phyloP scores from a whole-genome alignment of 805 yeast species.

The Ogataea dorogensis region DNA sequence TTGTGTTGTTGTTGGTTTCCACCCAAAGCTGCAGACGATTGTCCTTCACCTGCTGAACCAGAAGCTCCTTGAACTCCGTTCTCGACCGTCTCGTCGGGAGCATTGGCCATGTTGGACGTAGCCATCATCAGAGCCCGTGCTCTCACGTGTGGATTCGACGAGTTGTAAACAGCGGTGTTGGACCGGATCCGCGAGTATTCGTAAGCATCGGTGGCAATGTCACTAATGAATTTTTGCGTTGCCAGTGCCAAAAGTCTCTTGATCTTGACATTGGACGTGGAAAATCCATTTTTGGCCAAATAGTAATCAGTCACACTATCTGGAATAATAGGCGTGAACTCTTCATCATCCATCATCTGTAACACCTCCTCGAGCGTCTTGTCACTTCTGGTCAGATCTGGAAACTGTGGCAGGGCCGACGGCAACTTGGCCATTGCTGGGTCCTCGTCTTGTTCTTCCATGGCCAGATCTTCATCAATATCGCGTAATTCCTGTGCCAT shows the following conservation, averaged over 20 bases:
- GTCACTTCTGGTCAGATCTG: constrained; percentile 73
- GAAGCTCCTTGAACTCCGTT: constrained; percentile 20
- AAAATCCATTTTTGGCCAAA: constrained; percentile 73
- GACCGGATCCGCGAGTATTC: constrained; percentile 92
- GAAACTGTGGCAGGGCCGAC: constrained; percentile 47
- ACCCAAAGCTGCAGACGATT: constrained; percentile 9
- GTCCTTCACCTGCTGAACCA: constrained; percentile 20
- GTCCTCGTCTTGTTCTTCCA: constrained; percentile 20
- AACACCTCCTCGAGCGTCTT: constrained; percentile 81
- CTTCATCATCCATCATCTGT: constrained; percentile 89
- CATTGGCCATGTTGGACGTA: constrained; percentile 40
- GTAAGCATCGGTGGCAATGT: constrained; percentile 94
- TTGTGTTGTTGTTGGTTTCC: constrained; percentile 25
- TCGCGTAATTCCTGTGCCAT: constrained; percentile 25
- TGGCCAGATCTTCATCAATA: constrained; percentile 10
- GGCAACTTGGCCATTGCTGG: constrained; percentile 28
- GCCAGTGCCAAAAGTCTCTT: constrained; percentile 89
- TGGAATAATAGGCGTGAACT: constrained; percentile 92
- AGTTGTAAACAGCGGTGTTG: constrained; percentile 79
- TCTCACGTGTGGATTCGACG: constrained; percentile 81
- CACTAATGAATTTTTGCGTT: constrained; percentile 92
- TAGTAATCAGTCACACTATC: constrained; percentile 96
- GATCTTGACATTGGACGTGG: constrained; percentile 70
- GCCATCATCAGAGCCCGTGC: constrained; percentile 72
- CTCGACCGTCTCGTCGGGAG: constrained; percentile 30